Base-by-base conservation (phyloP, 2,329 filamentous ascomycete species). In the Xylariales sp. region DNA sequence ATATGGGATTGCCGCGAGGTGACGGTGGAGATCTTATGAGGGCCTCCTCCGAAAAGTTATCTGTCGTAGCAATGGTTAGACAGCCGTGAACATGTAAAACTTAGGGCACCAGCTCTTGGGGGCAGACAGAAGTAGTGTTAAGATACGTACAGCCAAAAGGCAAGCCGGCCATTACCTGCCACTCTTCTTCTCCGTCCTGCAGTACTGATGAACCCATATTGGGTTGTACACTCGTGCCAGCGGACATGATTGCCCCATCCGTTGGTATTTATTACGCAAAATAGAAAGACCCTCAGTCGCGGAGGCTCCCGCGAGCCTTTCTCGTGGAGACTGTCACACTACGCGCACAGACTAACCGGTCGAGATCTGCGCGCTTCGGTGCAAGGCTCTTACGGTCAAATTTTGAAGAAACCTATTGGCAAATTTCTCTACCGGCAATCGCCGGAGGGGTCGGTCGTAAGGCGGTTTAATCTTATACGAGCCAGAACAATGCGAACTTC, bases 141-240 rank as follows among this genome's bases (percentile, higher is more conserved):
- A 61, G 49, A 59, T 54, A 86, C 89, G 74, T 84, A 92, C 90
- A 92, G 75, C 90, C 90, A 84, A 92, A 92, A 45, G 88, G 87
- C 76, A 87, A 81, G 71, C 86, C 83, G 64, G 39, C 39, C 39
- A 41, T 41, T 41, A 4, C 39, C 39, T 41, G 39, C 8, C 32
- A 5, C 8, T 34, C 32, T 8, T 5, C 8, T 3, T 41, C 39
- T 14, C 83, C 80, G 74, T 87, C 83, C 74, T 85, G 82, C 78
- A 84, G 83, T 80, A 85, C 85, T 80, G 82, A 84, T 80, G 86
- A 86, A 84, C 82, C 85, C 87, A 89, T 89, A 78, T 81, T 86
- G 82, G 83, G 83, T 79, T 85, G 83, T 80, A 86, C 78, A 65
- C 69, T 67, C 65, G 58, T 67, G 74, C 83, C 85, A 75, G 83